Evolutionary conservation across 2,329 filamentous ascomycete genomes (phyloP), one percentile per base, ranked within the genome.

Genomic region (Fusarium setosum): DNA sequence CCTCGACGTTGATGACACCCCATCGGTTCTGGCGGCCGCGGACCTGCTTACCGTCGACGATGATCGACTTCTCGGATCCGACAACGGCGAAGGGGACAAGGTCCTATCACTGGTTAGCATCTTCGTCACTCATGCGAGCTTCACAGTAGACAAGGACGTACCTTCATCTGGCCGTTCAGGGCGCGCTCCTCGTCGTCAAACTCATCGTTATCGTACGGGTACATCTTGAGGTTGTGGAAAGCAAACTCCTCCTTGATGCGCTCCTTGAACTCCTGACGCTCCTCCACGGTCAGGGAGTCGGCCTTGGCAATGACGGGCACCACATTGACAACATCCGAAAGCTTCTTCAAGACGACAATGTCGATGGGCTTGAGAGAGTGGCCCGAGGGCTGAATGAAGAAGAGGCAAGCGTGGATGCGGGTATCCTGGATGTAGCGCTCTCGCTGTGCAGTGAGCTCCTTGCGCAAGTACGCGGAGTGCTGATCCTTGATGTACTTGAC

Each of bases 401-500:
- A 99, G 75, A 99, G 85, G 82, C 96, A 99, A 90, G 94, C 97
- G 87, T 99, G 96, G 77, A 99, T 97, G 76, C 96, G 92, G 71
- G 96, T 99, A 82, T 99, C 96, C 85, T 97, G 95, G 72, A 99
- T 97, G 82, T 99, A 99, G 76, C 96, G 92, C 84, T 99, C 96
- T 83, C 96, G 93, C 87, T 99, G 96, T 72, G 96, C 96, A 56
- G 96, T 98, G 76, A 99, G 93, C 83, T 99, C 96, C 88, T 99
- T 99, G 82, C 96, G 93, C 73, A 99, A 90, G 85, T 98, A 99
- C 75, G 96, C 95, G 52, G 94, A 97, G 87, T 99, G 96, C 86
- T 99, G 96, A 83, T 99, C 96, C 88, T 99, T 99, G 88, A 99
- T 99, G 84, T 99, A 99, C 87, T 99, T 99, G 87, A 99, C 95